Percentiles rank a stretch among this genome's conserved stretches.
These are phyloP conservation scores for Vaccinium macrocarpon DNA, from an alignment of 148 eudicot genomes.

Conservation along the genomic window DNA sequence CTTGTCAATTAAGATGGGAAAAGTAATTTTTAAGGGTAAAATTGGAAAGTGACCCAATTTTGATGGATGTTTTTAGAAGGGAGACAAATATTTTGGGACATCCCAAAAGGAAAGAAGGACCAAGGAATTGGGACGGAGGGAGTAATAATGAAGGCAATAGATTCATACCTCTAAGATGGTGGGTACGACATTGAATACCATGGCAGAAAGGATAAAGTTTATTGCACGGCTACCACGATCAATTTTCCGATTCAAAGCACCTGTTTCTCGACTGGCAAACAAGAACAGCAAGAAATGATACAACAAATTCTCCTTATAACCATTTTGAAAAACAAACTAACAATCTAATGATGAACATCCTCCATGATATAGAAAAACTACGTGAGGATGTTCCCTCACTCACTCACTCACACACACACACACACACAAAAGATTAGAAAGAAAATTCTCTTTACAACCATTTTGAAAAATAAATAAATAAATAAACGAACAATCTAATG, in stretches of 20 bases:
- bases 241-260: slow-evolving; percentile 81
- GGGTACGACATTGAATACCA: slow-evolving; percentile 92
- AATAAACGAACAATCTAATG: background rate
- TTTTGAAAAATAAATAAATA: background rate
- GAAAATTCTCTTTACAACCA: background rate
- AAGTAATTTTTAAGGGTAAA: no score
- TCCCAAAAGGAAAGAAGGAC: no score
- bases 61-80: no score
- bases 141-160: slow-evolving; percentile 14
- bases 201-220: slow-evolving; percentile 84
- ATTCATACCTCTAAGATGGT: slow-evolving; percentile 77
- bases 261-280: slow-evolving; percentile 85
- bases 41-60: no score
- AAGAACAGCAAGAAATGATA: slow-evolving; percentile 24
- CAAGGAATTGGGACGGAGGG: no score
- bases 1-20: no score
- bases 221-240: slow-evolving; percentile 99
- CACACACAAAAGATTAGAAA: no score
- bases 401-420: no score
- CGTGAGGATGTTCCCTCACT: background rate
- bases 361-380: background rate
- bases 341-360: background rate
- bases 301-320: background rate
- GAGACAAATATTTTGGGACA: no score
- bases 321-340: background rate